Conservation (phyloP, 2,329 filamentous ascomycete species). For the Trichoderma semiorbis region DNA sequence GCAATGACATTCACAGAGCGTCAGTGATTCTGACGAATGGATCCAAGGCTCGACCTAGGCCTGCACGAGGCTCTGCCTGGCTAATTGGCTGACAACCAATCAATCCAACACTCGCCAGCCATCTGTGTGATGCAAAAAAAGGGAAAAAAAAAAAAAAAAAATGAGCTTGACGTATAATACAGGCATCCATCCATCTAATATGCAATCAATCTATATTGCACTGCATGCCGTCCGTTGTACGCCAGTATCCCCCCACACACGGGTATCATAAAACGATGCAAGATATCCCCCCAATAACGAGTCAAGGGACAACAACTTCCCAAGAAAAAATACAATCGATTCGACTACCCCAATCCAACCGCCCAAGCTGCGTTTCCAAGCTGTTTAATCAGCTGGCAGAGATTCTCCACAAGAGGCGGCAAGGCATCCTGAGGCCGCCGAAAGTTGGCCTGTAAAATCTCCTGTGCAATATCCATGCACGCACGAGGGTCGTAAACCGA, state of each 20-base stretch:
- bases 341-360: conserved; percentile 31
- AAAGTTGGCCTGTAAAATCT: conserved; percentile 55
- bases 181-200: neutral
- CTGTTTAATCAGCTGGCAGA: conserved; percentile 61
- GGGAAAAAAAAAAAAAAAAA: neutral
- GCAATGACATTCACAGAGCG: neutral
- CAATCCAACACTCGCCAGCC: neutral
- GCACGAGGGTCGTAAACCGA: conserved; percentile 53
- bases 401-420: conserved; percentile 64
- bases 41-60: neutral
- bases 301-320: neutral
- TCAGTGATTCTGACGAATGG: neutral
- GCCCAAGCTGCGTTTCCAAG: conserved; percentile 50
- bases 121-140: neutral
- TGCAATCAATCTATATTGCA: neutral
- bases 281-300: neutral
- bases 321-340: neutral
- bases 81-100: neutral
- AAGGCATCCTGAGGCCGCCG: conserved; percentile 38
- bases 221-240: neutral
- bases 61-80: neutral
- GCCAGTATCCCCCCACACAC: neutral
- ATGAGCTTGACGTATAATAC: neutral
- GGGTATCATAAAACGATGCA: conserved; percentile 1
- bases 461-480: conserved; percentile 57